Conservation (phyloP, 768 basidiomycete species). For the Mycena galericulata region DNA sequence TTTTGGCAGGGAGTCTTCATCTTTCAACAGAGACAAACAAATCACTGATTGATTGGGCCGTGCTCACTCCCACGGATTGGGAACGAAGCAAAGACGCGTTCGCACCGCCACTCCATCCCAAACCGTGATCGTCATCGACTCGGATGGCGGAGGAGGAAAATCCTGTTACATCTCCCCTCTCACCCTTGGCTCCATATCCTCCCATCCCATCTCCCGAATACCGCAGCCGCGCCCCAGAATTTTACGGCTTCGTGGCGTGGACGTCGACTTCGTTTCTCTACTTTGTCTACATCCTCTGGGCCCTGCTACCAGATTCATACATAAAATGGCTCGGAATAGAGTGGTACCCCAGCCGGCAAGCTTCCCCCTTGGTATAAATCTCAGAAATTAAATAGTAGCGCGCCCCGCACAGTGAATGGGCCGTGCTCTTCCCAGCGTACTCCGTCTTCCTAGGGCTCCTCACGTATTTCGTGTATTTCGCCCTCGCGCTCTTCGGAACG, state of each 20-base stretch:
- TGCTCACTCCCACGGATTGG: too few relatives aligned
- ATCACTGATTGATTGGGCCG: too few relatives aligned
- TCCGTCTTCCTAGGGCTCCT: slow-evolving; percentile 76
- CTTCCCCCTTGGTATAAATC: not conserved
- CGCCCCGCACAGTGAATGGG: slow-evolving; percentile 78
- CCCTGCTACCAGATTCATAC: slow-evolving; percentile 78
- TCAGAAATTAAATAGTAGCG: slow-evolving; percentile 3
- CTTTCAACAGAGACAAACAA: too few relatives aligned
- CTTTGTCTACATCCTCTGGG: slow-evolving; percentile 82
- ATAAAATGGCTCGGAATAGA: slow-evolving; percentile 74
- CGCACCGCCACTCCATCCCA: not conserved
- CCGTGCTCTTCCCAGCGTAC: slow-evolving; percentile 84
- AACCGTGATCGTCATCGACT: not conserved
- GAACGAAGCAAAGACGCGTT: too few relatives aligned
- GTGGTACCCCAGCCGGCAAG: slow-evolving; percentile 92
- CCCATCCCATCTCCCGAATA: slow-evolving; percentile 51
- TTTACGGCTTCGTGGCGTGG: slow-evolving; percentile 93
- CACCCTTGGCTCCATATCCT: slow-evolving; percentile 59
- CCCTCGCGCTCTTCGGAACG: slow-evolving; percentile 77
- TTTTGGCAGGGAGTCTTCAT: too few relatives aligned
- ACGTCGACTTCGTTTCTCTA: slow-evolving; percentile 80
- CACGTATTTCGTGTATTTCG: slow-evolving; percentile 82
- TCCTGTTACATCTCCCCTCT: slow-evolving; percentile 59
- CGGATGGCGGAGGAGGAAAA: slow-evolving; percentile 17
- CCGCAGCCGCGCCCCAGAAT: slow-evolving; percentile 82